These are phyloP conservation scores for Microcyclosporella mali DNA, from an alignment of 2,329 filamentous ascomycete species.

Conservation along the genomic window DNA sequence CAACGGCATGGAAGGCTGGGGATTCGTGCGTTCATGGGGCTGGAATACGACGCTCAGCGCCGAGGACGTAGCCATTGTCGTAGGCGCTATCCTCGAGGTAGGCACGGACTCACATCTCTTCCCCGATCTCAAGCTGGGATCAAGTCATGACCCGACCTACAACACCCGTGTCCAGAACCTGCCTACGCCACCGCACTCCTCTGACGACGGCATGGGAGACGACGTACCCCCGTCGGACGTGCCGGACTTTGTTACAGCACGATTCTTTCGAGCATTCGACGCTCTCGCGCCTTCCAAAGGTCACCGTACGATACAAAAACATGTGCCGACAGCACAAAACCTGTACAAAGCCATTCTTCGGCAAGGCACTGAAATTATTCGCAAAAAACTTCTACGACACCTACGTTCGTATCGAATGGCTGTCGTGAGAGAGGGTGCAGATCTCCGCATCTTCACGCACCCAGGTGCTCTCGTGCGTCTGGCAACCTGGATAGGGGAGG, in stretches of 20 bases:
- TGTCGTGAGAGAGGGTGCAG: slow-evolving; percentile 89
- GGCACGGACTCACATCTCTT: slow-evolving; percentile 41
- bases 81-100: slow-evolving; percentile 88
- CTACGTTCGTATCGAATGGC: slow-evolving; percentile 90
- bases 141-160: slow-evolving; percentile 20
- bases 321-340: slow-evolving; percentile 77
- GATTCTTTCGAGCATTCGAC: slow-evolving; percentile 57
- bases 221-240: slow-evolving; percentile 23
- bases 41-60: slow-evolving; percentile 93
- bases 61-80: slow-evolving; percentile 86
- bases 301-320: slow-evolving; percentile 67
- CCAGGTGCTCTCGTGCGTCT: slow-evolving; percentile 89
- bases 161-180: slow-evolving; percentile 24
- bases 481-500: slow-evolving; percentile 89
- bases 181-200: slow-evolving; percentile 30
- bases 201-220: slow-evolving; percentile 26
- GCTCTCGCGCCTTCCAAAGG: slow-evolving; percentile 47
- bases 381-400: slow-evolving; percentile 90
- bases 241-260: slow-evolving; percentile 43
- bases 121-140: slow-evolving; percentile 14
- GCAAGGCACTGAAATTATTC: slow-evolving; percentile 82
- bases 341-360: slow-evolving; percentile 88
- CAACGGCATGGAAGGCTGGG: slow-evolving; percentile 84
- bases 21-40: slow-evolving; percentile 94
- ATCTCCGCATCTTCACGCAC: slow-evolving; percentile 85